Conservation (phyloP, 2,329 filamentous ascomycete species). For the Nemania serpens region DNA sequence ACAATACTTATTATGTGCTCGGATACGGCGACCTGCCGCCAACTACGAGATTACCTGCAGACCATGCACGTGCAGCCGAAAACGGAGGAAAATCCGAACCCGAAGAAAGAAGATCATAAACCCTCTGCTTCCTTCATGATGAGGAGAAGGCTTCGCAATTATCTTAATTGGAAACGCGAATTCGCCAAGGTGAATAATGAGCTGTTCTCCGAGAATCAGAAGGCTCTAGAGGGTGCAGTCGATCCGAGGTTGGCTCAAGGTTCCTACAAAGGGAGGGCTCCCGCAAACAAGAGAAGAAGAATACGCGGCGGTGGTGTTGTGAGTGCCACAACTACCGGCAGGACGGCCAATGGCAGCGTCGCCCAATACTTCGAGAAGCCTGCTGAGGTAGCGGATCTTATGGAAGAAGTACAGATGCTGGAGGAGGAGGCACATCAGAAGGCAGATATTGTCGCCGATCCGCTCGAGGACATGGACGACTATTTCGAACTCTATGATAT, state of each 20-base stretch:
- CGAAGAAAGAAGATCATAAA: slow-evolving; percentile 56
- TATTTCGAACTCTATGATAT: slow-evolving; percentile 92
- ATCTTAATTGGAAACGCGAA: slow-evolving; percentile 87
- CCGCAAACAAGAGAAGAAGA: slow-evolving; percentile 84
- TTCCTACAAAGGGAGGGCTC: slow-evolving; percentile 64
- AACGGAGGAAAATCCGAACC: slow-evolving; percentile 46
- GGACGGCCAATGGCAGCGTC: slow-evolving; percentile 75
- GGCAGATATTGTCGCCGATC: slow-evolving; percentile 74
- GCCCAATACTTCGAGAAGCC: slow-evolving; percentile 82
- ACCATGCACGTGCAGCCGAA: slow-evolving; percentile 78
- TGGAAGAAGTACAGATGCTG: slow-evolving; percentile 82
- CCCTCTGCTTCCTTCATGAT: slow-evolving; percentile 87
- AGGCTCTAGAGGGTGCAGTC: slow-evolving; percentile 69
- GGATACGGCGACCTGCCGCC: slow-evolving; percentile 82
- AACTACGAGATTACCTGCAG: slow-evolving; percentile 88
- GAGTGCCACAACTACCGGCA: slow-evolving; percentile 60
- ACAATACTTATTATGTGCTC: slow-evolving; percentile 95
- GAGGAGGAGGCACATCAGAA: slow-evolving; percentile 78
- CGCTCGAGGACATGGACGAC: slow-evolving; percentile 87
- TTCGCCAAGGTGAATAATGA: slow-evolving; percentile 83
- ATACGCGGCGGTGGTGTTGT: slow-evolving; percentile 76
- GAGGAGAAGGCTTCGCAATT: slow-evolving; percentile 82
- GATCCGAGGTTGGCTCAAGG: slow-evolving; percentile 57
- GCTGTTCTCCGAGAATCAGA: slow-evolving; percentile 80
- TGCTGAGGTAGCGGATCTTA: slow-evolving; percentile 77